A percentile compares a stretch with the other conserved stretches of the same genome.
Evolutionary conservation across 805 yeast genomes (phyloP).

Genomic region (Kuraishia cidri): DNA sequence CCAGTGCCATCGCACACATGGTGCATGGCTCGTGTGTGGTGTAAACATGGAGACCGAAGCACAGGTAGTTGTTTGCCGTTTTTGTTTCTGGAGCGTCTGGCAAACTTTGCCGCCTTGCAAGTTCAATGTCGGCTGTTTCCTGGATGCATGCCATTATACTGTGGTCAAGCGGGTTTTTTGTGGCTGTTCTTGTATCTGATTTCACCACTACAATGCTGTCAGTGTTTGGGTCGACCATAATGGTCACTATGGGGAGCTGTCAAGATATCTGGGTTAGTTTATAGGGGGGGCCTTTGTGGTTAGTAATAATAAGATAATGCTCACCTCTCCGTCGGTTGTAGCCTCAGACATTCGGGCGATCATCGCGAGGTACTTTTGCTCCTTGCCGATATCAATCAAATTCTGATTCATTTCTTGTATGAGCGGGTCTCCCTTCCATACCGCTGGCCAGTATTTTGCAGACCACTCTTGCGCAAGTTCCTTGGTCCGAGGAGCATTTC

Average conservation of each 20-base stretch:
- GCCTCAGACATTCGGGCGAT: no score
- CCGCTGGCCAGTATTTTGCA: slow-evolving; percentile 67
- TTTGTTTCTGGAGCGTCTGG: slow-evolving; percentile 3
- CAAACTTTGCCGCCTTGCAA: slow-evolving; percentile 23
- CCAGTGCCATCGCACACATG: slow-evolving; percentile 94
- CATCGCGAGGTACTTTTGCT: slow-evolving; percentile 19
- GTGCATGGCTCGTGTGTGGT: slow-evolving; percentile 95
- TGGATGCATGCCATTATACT: slow-evolving; percentile 68
- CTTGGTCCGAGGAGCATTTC: slow-evolving; percentile 58
- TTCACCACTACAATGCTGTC: slow-evolving; percentile 28
- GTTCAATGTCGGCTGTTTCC: slow-evolving; percentile 50
- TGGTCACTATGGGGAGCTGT: slow-evolving; percentile 43
- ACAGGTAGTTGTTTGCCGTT: slow-evolving; percentile 39
- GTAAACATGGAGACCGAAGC: slow-evolving; percentile 69
- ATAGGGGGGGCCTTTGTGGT: no score
- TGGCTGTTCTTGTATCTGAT: slow-evolving; percentile 26
- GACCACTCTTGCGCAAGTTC: slow-evolving; percentile 67
- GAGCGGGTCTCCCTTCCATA: slow-evolving; percentile 91
- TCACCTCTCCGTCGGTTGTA: no score
- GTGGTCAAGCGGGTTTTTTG: slow-evolving; percentile 59
- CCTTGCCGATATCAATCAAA: slow-evolving; percentile 34
- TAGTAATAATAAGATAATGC: no score
- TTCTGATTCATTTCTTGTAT: slow-evolving; percentile 58
- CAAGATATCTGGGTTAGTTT: no score
- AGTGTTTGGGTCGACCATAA: slow-evolving; percentile 52